Evolutionary conservation across 208 protist species (phyloP).

Genomic region (Crithidia brevicula): DNA sequence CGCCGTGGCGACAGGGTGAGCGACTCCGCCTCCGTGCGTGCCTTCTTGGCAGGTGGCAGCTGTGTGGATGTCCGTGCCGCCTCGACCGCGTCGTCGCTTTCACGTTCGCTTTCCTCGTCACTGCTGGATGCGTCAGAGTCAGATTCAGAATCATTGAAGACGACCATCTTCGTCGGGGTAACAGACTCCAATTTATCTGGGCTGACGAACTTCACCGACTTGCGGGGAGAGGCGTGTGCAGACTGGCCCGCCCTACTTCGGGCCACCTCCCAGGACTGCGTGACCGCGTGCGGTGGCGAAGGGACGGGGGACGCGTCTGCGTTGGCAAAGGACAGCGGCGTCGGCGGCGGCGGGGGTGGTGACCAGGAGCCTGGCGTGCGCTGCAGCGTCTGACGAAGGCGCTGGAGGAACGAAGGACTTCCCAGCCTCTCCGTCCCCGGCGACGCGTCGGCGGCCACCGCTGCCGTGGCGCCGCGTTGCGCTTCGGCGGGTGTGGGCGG

Average conservation of each 20-base stretch:
- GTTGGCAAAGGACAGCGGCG: not conserved
- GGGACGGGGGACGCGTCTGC: constrained; percentile 15
- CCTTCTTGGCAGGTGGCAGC: constrained; percentile 12
- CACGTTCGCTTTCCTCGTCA: constrained; percentile 16
- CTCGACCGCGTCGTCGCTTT: constrained; percentile 13
- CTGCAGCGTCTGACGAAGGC: constrained; percentile 10
- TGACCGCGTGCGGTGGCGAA: not conserved
- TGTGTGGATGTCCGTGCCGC: not conserved
- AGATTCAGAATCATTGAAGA: constrained; percentile 3
- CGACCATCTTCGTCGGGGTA: constrained; percentile 38
- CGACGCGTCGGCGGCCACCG: too few relatives aligned
- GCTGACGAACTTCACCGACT: constrained; percentile 79
- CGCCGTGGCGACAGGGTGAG: constrained; percentile 6
- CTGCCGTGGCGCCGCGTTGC: not conserved
- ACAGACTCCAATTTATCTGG: constrained; percentile 51
- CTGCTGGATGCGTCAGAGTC: constrained; percentile 1
- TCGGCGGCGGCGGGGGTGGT: not conserved
- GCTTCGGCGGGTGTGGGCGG: constrained; percentile 9
- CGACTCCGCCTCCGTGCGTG: constrained; percentile 5
- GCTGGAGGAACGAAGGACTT: constrained; percentile 7
- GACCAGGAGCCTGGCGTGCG: not conserved
- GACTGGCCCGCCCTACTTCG: not conserved
- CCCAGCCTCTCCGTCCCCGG: too few relatives aligned
- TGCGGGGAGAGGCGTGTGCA: constrained; percentile 42
- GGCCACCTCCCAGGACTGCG: not conserved